These are phyloP conservation scores for Thalassia testudinum DNA, from an alignment of 116 monocot species.

Conservation along the genomic window DNA sequence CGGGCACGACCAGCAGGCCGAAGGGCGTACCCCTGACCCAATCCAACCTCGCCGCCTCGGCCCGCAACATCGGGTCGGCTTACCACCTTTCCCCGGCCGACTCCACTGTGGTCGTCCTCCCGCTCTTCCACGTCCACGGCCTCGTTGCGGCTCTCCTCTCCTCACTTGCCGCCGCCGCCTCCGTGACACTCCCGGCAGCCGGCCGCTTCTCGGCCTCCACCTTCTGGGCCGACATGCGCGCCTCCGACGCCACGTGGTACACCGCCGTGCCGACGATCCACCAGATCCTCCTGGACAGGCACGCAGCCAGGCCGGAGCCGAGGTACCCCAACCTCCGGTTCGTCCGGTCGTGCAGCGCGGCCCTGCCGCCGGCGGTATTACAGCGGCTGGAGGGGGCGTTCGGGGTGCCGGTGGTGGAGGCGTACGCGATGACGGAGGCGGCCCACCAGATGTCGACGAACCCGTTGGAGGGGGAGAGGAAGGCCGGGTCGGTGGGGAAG, in stretches of 20 bases:
- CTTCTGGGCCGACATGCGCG: constrained; percentile 84
- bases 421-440: constrained; percentile 97
- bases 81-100: constrained; percentile 48
- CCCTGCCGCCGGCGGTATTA: constrained; percentile 61
- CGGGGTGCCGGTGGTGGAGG: constrained; percentile 75
- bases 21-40: constrained; percentile 88
- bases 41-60: constrained; percentile 58
- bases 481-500: constrained; percentile 54
- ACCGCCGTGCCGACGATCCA: constrained; percentile 93
- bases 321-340: constrained; percentile 66
- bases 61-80: constrained; percentile 43
- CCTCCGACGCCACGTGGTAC: constrained; percentile 71
- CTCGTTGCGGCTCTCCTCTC: constrained; percentile 52
- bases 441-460: constrained; percentile 73
- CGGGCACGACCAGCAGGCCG: constrained; percentile 84
- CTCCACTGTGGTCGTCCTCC: constrained; percentile 73
- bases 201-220: constrained; percentile 83
- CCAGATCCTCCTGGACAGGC: constrained; percentile 88
- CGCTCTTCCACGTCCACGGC: constrained; percentile 94
- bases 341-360: constrained; percentile 62
- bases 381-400: constrained; percentile 49
- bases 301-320: constrained; percentile 38
- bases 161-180: constrained; percentile 21
- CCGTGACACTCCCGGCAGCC: constrained; percentile 40
- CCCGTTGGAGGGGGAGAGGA: constrained; percentile 55